Conservation (phyloP, 345 rosid genomes). For the Excoecaria agallocha region DNA sequence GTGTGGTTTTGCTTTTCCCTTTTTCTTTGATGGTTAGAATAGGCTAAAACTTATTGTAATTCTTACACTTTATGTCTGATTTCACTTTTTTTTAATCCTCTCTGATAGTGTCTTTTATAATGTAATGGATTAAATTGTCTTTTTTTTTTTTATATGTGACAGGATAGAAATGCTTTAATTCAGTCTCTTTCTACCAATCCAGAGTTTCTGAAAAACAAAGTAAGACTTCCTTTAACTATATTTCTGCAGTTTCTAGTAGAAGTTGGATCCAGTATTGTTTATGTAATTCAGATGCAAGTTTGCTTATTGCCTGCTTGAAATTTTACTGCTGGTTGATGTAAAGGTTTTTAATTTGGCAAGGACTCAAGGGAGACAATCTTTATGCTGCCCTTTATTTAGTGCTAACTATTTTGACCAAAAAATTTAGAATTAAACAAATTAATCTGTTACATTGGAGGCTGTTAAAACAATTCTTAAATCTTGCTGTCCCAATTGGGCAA, state of each 20-base stretch:
- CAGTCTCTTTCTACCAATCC: constrained; percentile 91
- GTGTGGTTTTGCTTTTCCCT: neutral
- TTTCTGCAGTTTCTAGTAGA: neutral
- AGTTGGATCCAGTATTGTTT: no score
- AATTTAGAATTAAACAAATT: neutral
- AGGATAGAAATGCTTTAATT: constrained; percentile 72
- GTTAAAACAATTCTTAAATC: neutral
- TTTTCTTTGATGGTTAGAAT: neutral
- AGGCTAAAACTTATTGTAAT: neutral
- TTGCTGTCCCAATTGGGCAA: neutral
- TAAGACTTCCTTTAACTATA: constrained; percentile 23
- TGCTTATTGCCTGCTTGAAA: no score
- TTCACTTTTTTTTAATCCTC: neutral
- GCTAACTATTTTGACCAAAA: neutral
- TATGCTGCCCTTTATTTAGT: neutral
- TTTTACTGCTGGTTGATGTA: neutral
- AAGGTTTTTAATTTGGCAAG: neutral
- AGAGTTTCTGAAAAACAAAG: constrained; percentile 82
- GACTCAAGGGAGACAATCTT: neutral
- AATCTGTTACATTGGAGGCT: neutral
- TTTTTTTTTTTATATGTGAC: constrained; percentile 19
- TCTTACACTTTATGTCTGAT: neutral
- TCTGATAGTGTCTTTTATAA: neutral
- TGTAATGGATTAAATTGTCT: neutral
- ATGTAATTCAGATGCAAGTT: neutral